These are phyloP conservation scores for Erodium trifolium DNA, from an alignment of 441 rosid genomes.

Conservation along the genomic window DNA sequence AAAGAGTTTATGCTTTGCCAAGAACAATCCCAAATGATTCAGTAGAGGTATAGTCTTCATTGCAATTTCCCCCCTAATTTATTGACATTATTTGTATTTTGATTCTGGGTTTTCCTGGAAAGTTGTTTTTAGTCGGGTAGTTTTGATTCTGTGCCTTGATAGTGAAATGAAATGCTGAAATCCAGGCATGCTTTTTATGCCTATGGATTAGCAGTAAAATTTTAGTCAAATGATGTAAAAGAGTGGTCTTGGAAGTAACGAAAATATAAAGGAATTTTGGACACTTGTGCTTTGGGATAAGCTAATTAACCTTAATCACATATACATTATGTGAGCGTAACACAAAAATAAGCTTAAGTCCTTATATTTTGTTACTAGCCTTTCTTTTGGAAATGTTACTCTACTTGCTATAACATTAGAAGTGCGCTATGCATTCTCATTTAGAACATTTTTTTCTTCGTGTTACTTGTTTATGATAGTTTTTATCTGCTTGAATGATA, in stretches of 20 bases:
- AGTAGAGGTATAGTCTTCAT: slow-evolving; percentile 29
- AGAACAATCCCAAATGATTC: slow-evolving; percentile 32
- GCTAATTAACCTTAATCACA: background rate
- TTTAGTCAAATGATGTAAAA: background rate
- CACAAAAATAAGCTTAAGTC: background rate
- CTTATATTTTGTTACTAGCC: background rate
- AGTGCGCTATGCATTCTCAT: background rate
- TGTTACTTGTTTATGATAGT: background rate
- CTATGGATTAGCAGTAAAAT: background rate
- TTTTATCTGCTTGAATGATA: background rate
- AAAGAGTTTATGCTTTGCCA: slow-evolving; percentile 19
- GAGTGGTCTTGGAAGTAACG: background rate
- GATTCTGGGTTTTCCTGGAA: background rate
- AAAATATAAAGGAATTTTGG: background rate
- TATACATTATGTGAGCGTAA: background rate
- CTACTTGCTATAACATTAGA: background rate
- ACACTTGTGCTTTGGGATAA: background rate
- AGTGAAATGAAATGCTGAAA: background rate
- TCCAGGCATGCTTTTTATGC: background rate
- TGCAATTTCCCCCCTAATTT: background rate
- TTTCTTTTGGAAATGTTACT: background rate
- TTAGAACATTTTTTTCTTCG: background rate
- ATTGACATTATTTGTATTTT: background rate
- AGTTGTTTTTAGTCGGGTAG: background rate
- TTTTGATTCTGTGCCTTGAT: background rate